A percentile compares a stretch with the other conserved stretches of the same genome.
Conservation (phyloP, 805 yeast genomes). For the Barnettozyma californica region DNA sequence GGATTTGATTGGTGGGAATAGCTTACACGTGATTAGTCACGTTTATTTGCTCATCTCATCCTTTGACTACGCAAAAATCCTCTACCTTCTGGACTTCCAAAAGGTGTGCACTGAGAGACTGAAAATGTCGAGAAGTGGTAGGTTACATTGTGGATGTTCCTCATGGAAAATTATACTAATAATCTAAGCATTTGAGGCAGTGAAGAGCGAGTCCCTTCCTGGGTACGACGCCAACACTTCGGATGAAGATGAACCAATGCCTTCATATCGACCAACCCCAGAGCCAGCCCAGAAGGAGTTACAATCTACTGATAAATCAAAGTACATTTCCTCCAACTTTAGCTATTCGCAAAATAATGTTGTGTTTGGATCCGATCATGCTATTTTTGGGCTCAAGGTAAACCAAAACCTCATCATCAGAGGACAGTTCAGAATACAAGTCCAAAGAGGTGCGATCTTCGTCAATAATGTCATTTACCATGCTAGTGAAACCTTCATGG, state of each 20-base stretch:
- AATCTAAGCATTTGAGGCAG: slow-evolving; percentile 19
- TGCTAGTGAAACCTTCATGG: slow-evolving; percentile 25
- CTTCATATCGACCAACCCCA: slow-evolving; percentile 3
- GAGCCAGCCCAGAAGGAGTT: slow-evolving; percentile 1
- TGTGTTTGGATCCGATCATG: slow-evolving; percentile 27
- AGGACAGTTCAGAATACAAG: slow-evolving; percentile 41
- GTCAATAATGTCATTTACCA: slow-evolving; percentile 37
- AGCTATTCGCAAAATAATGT: slow-evolving; percentile 34
- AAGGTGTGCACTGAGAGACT: too few relatives aligned
- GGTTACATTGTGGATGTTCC: neutral
- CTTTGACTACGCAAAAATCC: too few relatives aligned
- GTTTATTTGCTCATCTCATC: neutral
- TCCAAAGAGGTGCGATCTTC: slow-evolving; percentile 43
- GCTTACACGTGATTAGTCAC: slow-evolving; percentile 1
- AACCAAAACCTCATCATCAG: slow-evolving; percentile 38
- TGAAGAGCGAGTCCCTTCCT: slow-evolving; percentile 16
- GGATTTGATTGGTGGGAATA: slow-evolving; percentile 8
- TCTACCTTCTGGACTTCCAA: neutral
- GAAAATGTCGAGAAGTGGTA: slow-evolving; percentile 12
- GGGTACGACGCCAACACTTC: slow-evolving; percentile 20
- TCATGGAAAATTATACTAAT: neutral
- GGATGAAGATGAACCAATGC: slow-evolving; percentile 13
- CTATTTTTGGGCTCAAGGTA: slow-evolving; percentile 37
- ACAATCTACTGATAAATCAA: slow-evolving; percentile 10
- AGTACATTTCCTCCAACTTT: slow-evolving; percentile 32